A percentile compares a stretch with the other conserved stretches of the same genome.
phyloP scores from a whole-genome alignment of 495 filamentous ascomycete genomes.

The Collariella sp. region DNA sequence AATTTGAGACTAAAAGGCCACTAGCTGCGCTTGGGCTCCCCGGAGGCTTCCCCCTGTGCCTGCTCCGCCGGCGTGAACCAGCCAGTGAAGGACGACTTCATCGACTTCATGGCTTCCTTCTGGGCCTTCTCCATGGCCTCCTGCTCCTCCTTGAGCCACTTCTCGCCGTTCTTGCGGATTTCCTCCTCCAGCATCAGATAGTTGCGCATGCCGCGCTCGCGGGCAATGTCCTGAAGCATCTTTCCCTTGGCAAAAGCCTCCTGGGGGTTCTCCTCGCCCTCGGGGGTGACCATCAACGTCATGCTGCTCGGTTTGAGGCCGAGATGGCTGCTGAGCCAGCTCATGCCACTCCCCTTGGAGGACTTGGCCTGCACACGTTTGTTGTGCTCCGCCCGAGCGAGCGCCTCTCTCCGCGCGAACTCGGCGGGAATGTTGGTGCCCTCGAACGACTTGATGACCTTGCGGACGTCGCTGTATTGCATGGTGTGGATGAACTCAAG shows the following conservation, averaged over 20 bases:
- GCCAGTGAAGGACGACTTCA: constrained; percentile 43
- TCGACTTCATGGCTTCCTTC: constrained; percentile 84
- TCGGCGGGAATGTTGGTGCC: constrained; percentile 79
- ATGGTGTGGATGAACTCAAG: constrained; percentile 94
- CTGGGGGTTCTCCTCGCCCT: constrained; percentile 58
- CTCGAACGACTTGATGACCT: constrained; percentile 78
- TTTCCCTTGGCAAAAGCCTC: constrained; percentile 80
- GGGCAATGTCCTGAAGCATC: constrained; percentile 87
- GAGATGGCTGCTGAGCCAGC: constrained; percentile 57
- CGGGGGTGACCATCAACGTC: constrained; percentile 44
- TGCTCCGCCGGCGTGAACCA: constrained; percentile 33
- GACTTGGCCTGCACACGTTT: constrained; percentile 61
- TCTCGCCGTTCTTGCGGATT: constrained; percentile 84
- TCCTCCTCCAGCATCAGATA: constrained; percentile 83
- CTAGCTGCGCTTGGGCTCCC: constrained; percentile 10
- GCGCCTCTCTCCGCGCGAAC: constrained; percentile 80
- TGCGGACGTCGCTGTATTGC: constrained; percentile 74
- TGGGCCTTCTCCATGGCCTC: constrained; percentile 73
- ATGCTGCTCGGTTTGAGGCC: constrained; percentile 60
- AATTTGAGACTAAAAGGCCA: not conserved
- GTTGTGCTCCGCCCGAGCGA: constrained; percentile 69
- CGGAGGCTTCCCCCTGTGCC: not conserved
- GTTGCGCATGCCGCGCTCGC: constrained; percentile 81
- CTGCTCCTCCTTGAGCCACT: constrained; percentile 88
- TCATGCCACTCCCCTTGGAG: constrained; percentile 45